Conservation (phyloP, 495 filamentous ascomycete genomes). For the Bathelium albidoporum region DNA sequence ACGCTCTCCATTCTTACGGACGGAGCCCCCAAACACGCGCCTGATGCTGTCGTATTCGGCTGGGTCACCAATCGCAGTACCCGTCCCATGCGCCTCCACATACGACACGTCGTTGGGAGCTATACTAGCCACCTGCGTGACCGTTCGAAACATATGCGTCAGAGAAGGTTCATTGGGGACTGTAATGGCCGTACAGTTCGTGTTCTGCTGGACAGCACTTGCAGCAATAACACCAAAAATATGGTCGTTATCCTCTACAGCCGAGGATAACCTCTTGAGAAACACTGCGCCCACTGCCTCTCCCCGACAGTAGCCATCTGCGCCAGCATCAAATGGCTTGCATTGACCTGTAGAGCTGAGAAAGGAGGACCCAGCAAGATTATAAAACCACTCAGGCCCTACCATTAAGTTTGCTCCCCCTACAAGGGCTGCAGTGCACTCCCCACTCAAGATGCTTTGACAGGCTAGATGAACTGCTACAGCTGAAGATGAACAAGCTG, state of each 20-base stretch:
- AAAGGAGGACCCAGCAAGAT: slow-evolving; percentile 16
- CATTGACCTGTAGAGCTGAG: slow-evolving; percentile 24
- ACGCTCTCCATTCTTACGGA: not conserved
- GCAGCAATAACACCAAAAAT: slow-evolving; percentile 24
- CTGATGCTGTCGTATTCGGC: slow-evolving; percentile 26
- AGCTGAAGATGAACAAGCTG: slow-evolving; percentile 19
- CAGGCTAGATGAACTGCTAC: slow-evolving; percentile 19
- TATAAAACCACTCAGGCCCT: slow-evolving; percentile 13
- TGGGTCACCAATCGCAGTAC: slow-evolving; percentile 31
- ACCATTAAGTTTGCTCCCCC: slow-evolving; percentile 24
- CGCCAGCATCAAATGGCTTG: slow-evolving; percentile 32
- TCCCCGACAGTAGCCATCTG: slow-evolving; percentile 33
- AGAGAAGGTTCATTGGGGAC: not conserved
- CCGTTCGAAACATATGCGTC: not conserved
- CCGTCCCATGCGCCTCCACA: slow-evolving; percentile 34
- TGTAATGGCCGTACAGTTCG: slow-evolving; percentile 12
- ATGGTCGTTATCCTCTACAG: slow-evolving; percentile 25
- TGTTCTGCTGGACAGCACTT: slow-evolving; percentile 22
- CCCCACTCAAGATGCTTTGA: slow-evolving; percentile 7
- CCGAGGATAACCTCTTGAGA: slow-evolving; percentile 27
- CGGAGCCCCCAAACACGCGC: slow-evolving; percentile 18
- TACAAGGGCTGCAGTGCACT: slow-evolving; percentile 14
- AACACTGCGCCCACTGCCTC: slow-evolving; percentile 29
- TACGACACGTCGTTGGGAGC: slow-evolving; percentile 4
- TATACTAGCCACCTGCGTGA: not conserved